Percentiles rank a stretch among this genome's conserved stretches.
Conservation (phyloP, 2,329 filamentous ascomycete genomes). For the Sordariomycetes sp. region DNA sequence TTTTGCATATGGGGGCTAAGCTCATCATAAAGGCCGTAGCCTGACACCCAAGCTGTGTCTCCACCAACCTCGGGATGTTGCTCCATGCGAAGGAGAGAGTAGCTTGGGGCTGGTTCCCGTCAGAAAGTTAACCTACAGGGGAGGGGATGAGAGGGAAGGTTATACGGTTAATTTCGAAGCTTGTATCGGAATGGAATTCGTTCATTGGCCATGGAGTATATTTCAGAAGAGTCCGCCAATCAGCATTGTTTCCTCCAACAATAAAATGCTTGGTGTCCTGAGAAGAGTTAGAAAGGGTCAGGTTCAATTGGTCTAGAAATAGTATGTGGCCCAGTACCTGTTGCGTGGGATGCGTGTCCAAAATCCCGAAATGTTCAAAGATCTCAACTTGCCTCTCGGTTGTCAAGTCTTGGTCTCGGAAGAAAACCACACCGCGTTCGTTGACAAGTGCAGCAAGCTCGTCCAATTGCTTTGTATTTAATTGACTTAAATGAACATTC, state of each 20-base stretch:
- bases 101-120: conserved; percentile 27
- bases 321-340: conserved; percentile 18
- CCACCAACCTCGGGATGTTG: conserved; percentile 25
- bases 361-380: conserved; percentile 59
- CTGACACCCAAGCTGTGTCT: conserved; percentile 38
- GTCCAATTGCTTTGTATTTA: conserved; percentile 34
- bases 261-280: conserved; percentile 21
- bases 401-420: conserved; percentile 65
- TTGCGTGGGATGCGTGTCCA: conserved; percentile 56
- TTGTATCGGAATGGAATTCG: too few species aligned
- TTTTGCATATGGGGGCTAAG: too few species aligned
- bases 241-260: conserved; percentile 35
- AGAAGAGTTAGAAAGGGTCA: not conserved
- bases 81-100: conserved; percentile 28
- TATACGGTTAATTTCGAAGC: conserved; percentile 26
- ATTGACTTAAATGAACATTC: conserved; percentile 32
- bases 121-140: not conserved
- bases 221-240: conserved; percentile 20
- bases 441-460: conserved; percentile 67
- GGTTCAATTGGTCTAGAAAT: too few species aligned
- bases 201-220: conserved; percentile 34
- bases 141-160: too few species aligned
- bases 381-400: conserved; percentile 27
- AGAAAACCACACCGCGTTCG: conserved; percentile 68
- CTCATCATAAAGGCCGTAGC: too few species aligned